Conservation (phyloP, 768 basidiomycete species). For the Trametes cinnabarina region DNA sequence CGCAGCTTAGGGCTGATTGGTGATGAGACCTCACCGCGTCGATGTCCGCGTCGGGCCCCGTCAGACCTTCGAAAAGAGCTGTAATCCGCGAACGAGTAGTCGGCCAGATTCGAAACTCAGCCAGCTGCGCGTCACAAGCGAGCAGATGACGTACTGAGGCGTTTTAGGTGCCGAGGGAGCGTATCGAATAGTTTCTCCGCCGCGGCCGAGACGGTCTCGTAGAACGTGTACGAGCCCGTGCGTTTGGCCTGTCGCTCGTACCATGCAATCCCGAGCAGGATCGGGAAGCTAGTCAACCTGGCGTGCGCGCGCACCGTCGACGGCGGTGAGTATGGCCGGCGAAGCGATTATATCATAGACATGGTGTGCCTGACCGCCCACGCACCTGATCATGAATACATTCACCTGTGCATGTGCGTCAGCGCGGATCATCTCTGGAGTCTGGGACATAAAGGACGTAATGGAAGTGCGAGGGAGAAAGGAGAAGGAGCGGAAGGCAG, state of each 20-base stretch:
- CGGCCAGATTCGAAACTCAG: background rate
- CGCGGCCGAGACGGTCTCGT: constrained; percentile 67
- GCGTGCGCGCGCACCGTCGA: background rate
- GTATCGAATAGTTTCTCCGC: constrained; percentile 71
- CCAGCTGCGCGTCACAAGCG: background rate
- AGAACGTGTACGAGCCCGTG: constrained; percentile 61
- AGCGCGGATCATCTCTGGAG: background rate
- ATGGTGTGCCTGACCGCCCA: background rate
- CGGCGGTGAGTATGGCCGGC: background rate
- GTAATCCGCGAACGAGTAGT: background rate
- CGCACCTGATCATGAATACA: constrained; percentile 80
- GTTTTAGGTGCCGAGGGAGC: constrained; percentile 71
- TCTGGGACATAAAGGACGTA: too few relatives aligned
- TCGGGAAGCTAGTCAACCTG: constrained; percentile 81
- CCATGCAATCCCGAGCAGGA: constrained; percentile 73
- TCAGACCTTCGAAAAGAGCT: constrained; percentile 81
- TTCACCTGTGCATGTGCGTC: constrained; percentile 55
- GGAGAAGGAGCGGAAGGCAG: background rate
- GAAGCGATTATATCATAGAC: background rate
- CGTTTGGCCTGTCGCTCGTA: constrained; percentile 85
- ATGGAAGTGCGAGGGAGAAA: background rate
- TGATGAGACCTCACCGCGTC: constrained; percentile 52
- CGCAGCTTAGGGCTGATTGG: background rate
- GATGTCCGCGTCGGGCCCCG: constrained; percentile 71
- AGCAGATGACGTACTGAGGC: constrained; percentile 56